Conservation (phyloP, 257 asterid species). For the Cynanchum wilfordii region DNA sequence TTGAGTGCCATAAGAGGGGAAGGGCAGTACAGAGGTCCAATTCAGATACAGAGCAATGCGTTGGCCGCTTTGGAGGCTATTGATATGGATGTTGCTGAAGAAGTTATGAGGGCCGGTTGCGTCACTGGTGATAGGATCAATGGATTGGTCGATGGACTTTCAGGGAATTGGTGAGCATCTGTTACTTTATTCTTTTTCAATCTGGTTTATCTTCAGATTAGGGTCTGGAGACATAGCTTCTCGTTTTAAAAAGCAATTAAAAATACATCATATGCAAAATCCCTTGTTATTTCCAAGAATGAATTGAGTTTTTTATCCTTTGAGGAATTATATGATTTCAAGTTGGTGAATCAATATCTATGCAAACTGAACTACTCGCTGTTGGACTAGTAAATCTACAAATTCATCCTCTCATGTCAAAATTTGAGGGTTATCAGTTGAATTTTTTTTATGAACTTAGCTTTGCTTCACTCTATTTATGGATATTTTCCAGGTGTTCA, state of each 20-base stretch:
- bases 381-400: neutral
- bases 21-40: constrained; percentile 94
- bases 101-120: constrained; percentile 69
- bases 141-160: constrained; percentile 84
- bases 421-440: no score
- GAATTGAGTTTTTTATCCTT: neutral
- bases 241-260: neutral
- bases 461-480: no score
- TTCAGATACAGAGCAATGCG: constrained; percentile 94
- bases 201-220: neutral
- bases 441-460: no score
- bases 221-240: no score
- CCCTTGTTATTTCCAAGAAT: neutral
- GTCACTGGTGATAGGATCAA: constrained; percentile 92
- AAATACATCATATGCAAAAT: neutral
- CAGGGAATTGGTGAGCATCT: constrained; percentile 70
- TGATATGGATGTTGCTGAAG: constrained; percentile 82
- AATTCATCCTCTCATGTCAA: no score
- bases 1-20: constrained; percentile 95
- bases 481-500: no score
- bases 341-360: neutral
- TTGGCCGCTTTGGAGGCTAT: constrained; percentile 94
- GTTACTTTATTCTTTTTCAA: neutral
- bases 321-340: neutral
- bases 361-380: neutral